Evolutionary conservation across 805 yeast genomes (phyloP).

Genomic region (Starmerella asiatica): DNA sequence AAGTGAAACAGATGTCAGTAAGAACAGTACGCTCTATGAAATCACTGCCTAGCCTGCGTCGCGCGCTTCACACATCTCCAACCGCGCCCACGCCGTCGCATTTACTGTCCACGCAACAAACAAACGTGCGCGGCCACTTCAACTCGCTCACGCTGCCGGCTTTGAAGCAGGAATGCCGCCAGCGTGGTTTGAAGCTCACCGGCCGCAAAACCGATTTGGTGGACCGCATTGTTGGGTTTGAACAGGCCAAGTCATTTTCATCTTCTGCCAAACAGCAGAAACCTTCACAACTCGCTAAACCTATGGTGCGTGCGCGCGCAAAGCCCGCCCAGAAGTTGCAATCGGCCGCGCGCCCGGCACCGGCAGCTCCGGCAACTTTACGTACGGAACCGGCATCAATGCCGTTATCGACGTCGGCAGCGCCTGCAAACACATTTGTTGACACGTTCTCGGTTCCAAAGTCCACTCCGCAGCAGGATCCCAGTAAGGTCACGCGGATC

Average conservation of each 20-base stretch:
- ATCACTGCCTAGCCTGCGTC: conserved; percentile 20
- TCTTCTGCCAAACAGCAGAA: conserved; percentile 2
- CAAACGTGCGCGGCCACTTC: conserved; percentile 20
- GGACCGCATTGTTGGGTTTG: conserved; percentile 24
- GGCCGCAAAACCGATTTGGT: conserved; percentile 50
- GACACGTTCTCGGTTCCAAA: conserved; percentile 13
- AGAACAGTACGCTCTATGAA: conserved; percentile 19
- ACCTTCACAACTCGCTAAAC: background rate
- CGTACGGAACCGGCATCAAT: too few relatives aligned
- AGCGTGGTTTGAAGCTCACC: conserved; percentile 45
- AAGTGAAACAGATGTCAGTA: conserved; percentile 5
- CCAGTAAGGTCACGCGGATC: conserved; percentile 20
- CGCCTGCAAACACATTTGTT: conserved; percentile 2
- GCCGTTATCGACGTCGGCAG: conserved; percentile 14
- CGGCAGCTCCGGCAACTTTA: background rate
- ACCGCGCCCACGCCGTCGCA: conserved; percentile 26
- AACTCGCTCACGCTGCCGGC: conserved; percentile 38
- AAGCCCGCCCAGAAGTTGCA: background rate
- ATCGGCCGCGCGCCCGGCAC: background rate
- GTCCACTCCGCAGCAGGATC: conserved; percentile 24
- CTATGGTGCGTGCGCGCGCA: background rate
- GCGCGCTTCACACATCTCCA: conserved; percentile 20
- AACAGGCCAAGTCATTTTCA: conserved; percentile 18
- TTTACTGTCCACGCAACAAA: conserved; percentile 19
- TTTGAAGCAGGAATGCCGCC: conserved; percentile 45